Evolutionary conservation across 208 protist genomes (phyloP), one percentile per base, ranked within the genome.

Genomic region (Zelonia costaricensis): DNA sequence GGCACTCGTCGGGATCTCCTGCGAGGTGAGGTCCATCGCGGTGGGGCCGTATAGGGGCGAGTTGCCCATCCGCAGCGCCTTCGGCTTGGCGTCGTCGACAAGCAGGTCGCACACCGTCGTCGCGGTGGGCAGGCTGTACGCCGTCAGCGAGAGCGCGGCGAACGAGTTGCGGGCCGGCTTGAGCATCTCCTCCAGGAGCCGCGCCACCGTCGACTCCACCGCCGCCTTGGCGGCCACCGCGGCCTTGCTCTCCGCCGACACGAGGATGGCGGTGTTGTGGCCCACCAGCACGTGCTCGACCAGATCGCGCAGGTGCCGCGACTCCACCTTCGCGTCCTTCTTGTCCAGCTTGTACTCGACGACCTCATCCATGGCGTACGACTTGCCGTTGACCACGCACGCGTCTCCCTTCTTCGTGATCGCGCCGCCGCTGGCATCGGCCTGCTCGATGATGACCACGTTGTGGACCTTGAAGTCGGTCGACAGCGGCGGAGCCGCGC

Each of bases 41-140:
- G 69, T 56, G 16, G 70, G 69, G 46, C 83, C 83, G 39, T 77
- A 85, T 30, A 89, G 62, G 15, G 83, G 83, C 2, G 78, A 81
- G 55, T 65, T 77, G 63, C 69, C 66, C 47, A 69, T 52, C 48
- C 76, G 58, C 57, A 86, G 33, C 25, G 63, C 44, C 38, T 31
- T 58, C 28, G 63, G 62, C 16, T 45, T 42, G 5, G 71, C 62
- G 6, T 53, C 49, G 15, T 48, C 44, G 4, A 67, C 55, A 39
- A 84, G 54, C 23, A 86, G 72, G 59, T 82, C 77, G 43, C 69
- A 61, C 40, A 70, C 63, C 39, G 66, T 63, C 33, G 20, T 47
- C 36, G 68, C 51, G 20, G 46, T 48, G 49, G 70, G 80, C 53
- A 83, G 58, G 16, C 69, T 61, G 38, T 61, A 70, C 47, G 80